Conservation (phyloP, 257 asterid species). For the Fraxinus excelsior region DNA sequence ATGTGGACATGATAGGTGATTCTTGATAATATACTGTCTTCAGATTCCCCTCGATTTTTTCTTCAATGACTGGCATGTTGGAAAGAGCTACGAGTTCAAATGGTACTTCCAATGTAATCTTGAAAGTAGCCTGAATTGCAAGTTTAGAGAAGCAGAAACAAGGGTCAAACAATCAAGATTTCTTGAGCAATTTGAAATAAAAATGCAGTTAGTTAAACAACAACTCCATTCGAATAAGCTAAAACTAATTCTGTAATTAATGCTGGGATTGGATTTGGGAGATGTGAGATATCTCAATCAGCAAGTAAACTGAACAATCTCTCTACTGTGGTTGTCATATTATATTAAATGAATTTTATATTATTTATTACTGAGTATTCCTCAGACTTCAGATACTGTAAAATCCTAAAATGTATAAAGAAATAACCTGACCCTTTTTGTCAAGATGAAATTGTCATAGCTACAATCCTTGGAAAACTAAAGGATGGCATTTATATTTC, state of each 20-base stretch:
- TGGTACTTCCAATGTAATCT: conserved; percentile 90
- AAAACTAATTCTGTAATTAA: background rate
- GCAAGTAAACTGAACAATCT: background rate
- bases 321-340: background rate
- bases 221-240: background rate
- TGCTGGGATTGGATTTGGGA: background rate
- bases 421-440: background rate
- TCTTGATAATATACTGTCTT: conserved; percentile 82
- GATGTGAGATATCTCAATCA: background rate
- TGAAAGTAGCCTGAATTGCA: conserved; percentile 73
- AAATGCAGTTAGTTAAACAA: background rate
- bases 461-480: background rate
- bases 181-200: conserved; percentile 3
- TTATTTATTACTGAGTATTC: background rate
- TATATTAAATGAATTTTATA: background rate
- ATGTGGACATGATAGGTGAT: conserved; percentile 96
- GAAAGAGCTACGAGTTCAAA: conserved; percentile 87
- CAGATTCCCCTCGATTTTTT: conserved; percentile 58
- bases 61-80: conserved; percentile 82
- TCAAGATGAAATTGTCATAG: background rate
- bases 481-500: background rate
- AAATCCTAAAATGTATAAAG: background rate
- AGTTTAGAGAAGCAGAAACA: conserved; percentile 12
- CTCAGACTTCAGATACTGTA: background rate
- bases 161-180: conserved; percentile 10